A percentile compares a stretch with the other conserved stretches of the same genome.
phyloP scores from a whole-genome alignment of 164 flowering plant genomes.

The Aristolochia fimbriata region DNA sequence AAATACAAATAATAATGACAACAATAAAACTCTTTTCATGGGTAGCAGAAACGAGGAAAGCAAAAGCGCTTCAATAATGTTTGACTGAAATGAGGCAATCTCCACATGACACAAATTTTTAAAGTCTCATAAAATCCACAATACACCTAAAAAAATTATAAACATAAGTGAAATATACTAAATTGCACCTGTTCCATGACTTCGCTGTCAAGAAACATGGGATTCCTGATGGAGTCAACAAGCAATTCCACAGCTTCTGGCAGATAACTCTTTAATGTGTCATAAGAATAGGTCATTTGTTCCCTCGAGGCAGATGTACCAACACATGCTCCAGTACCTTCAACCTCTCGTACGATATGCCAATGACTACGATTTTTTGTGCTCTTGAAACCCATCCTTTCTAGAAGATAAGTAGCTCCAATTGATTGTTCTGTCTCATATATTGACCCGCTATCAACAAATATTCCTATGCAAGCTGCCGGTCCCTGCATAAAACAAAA shows the following conservation, averaged over 20 bases:
- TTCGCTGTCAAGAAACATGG: conserved; percentile 78
- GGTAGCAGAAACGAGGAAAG: too few relatives aligned
- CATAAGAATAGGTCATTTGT: conserved; percentile 44
- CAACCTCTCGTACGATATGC: conserved; percentile 69
- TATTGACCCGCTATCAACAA: conserved; percentile 60
- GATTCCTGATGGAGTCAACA: conserved; percentile 77
- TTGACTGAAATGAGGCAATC: too few relatives aligned
- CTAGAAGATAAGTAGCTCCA: conserved; percentile 64
- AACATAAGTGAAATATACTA: not conserved
- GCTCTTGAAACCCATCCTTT: conserved; percentile 74
- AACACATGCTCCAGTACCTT: conserved; percentile 68
- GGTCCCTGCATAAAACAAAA: conserved; percentile 28
- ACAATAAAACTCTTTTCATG: too few relatives aligned
- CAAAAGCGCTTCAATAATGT: too few relatives aligned
- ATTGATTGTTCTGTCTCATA: conserved; percentile 40
- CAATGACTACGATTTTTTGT: conserved; percentile 63
- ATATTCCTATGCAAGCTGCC: conserved; percentile 57
- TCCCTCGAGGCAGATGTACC: conserved; percentile 50
- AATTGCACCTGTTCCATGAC: conserved; percentile 58
- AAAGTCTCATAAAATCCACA: not conserved
- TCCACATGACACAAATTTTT: not conserved
- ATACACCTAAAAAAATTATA: not conserved
- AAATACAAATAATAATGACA: too few relatives aligned
- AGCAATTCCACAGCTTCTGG: conserved; percentile 87
- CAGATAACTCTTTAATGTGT: conserved; percentile 68